Conservation (phyloP, 495 filamentous ascomycete genomes). For the Bryoglossum gracile region DNA sequence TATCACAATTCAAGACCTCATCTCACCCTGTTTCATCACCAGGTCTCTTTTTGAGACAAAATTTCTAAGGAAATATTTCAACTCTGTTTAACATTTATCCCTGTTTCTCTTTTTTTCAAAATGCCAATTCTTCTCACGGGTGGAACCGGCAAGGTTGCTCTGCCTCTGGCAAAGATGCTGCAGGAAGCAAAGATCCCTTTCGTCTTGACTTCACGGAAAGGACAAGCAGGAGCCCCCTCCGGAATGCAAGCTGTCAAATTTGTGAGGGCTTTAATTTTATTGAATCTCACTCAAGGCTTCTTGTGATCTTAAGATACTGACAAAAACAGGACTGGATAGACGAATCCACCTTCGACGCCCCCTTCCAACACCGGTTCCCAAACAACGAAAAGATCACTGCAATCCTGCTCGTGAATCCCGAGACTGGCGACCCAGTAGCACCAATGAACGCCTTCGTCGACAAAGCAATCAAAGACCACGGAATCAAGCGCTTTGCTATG, state of each 20-base stretch:
- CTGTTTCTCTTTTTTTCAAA: neutral
- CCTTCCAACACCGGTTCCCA: conserved; percentile 23
- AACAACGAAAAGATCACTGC: conserved; percentile 21
- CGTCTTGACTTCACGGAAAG: conserved; percentile 36
- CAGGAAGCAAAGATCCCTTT: conserved; percentile 26
- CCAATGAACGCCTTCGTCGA: conserved; percentile 35
- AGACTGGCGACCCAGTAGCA: conserved; percentile 25
- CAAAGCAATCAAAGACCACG: conserved; percentile 23
- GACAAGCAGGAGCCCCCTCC: neutral
- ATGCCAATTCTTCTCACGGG: conserved; percentile 38
- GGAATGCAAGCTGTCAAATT: conserved; percentile 30
- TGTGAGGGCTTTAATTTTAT: neutral
- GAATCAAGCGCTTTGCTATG: conserved; percentile 37
- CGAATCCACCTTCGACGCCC: conserved; percentile 31
- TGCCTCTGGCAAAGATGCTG: conserved; percentile 32
- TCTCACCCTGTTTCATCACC: too few species aligned
- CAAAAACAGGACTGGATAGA: conserved; percentile 33
- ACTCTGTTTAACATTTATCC: too few species aligned
- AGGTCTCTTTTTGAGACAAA: too few species aligned
- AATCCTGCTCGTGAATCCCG: conserved; percentile 33
- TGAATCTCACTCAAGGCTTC: neutral
- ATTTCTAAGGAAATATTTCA: too few species aligned
- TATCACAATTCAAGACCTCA: too few species aligned
- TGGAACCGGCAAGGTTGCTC: conserved; percentile 41
- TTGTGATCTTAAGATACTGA: neutral